Conservation (phyloP, 805 yeast genomes). For the Tetrapisispora phaffii region DNA sequence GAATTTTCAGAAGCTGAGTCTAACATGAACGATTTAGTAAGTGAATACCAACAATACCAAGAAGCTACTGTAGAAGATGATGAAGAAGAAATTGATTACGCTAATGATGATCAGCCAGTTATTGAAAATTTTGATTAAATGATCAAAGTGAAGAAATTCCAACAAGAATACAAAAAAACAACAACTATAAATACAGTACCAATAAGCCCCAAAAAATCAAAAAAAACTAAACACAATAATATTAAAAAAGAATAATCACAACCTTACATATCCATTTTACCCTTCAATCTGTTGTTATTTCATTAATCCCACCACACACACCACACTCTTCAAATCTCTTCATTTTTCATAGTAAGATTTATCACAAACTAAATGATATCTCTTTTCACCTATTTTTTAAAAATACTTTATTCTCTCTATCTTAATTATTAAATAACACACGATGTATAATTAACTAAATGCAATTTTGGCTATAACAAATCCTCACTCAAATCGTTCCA, state of each 20-base stretch:
- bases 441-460: conserved; percentile 3
- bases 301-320: not conserved
- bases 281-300: too few species aligned
- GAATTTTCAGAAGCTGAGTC: conserved; percentile 93
- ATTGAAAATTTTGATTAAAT: conserved; percentile 25
- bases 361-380: too few species aligned
- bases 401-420: not conserved
- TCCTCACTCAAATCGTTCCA: too few species aligned
- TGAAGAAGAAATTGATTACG: conserved; percentile 41
- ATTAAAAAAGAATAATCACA: not conserved
- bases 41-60: conserved; percentile 89
- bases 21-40: conserved; percentile 78
- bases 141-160: not conserved
- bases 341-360: too few species aligned
- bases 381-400: not conserved
- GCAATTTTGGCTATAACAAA: conserved; percentile 3
- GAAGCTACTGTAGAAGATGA: conserved; percentile 71
- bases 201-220: not conserved
- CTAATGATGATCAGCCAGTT: conserved; percentile 32
- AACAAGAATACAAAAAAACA: not conserved
- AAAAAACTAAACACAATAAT: not conserved
- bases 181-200: not conserved
- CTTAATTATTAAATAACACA: not conserved
- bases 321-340: not conserved
- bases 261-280: not conserved